A percentile compares a stretch with the other conserved stretches of the same genome.
Evolutionary conservation across 257 asterid species (phyloP).

Genomic region (Fraxinus excelsior): DNA sequence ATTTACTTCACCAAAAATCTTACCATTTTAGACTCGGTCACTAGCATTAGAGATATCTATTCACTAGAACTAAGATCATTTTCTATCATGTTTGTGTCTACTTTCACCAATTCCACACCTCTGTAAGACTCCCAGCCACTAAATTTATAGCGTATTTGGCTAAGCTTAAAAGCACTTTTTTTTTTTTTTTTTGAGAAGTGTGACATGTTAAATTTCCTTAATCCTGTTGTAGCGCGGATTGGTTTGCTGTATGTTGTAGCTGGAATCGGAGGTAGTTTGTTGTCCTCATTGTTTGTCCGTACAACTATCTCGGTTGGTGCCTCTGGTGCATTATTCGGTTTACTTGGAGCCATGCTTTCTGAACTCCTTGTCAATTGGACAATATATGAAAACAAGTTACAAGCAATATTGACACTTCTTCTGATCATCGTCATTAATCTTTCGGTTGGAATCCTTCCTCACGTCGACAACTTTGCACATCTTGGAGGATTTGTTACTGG

Average conservation of each 20-base stretch:
- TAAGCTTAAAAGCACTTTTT: too few species aligned
- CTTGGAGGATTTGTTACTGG: slow-evolving; percentile 85
- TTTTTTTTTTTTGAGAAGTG: not conserved
- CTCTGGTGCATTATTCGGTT: slow-evolving; percentile 86
- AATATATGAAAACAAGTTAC: slow-evolving; percentile 76
- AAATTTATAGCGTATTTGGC: too few species aligned
- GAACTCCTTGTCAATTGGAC: slow-evolving; percentile 83
- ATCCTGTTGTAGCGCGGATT: slow-evolving; percentile 51
- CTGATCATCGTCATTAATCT: slow-evolving; percentile 70
- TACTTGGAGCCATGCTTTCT: slow-evolving; percentile 90
- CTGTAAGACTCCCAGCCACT: too few species aligned
- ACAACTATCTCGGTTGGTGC: slow-evolving; percentile 79
- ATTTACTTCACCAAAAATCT: too few species aligned
- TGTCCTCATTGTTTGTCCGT: slow-evolving; percentile 65
- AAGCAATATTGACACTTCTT: slow-evolving; percentile 60
- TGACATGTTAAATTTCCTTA: not conserved
- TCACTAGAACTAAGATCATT: too few species aligned
- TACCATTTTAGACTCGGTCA: too few species aligned
- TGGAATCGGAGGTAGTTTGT: slow-evolving; percentile 81
- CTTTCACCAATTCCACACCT: too few species aligned
- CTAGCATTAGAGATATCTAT: too few species aligned
- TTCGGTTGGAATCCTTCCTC: slow-evolving; percentile 94
- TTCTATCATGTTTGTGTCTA: too few species aligned
- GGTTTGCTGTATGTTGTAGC: slow-evolving; percentile 61
- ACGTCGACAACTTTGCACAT: slow-evolving; percentile 96